These are phyloP conservation scores for Ilex aquifolium DNA, from an alignment of 257 asterid species.

Conservation along the genomic window DNA sequence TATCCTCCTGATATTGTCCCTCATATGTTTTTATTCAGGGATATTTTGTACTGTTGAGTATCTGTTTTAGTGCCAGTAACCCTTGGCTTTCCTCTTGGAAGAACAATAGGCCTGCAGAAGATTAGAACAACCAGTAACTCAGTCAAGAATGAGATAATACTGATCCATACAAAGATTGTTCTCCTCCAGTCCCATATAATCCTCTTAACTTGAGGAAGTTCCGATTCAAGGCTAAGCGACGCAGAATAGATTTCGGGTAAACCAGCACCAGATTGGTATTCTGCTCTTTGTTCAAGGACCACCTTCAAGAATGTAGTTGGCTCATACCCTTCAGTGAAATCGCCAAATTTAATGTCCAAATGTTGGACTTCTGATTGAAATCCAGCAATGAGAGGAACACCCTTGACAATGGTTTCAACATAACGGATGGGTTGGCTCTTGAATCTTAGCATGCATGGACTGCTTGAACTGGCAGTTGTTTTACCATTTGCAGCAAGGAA, in stretches of 20 bases:
- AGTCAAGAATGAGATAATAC: slow-evolving; percentile 21
- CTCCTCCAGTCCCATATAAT: slow-evolving; percentile 47
- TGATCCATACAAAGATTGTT: slow-evolving; percentile 47
- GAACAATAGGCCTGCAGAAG: slow-evolving; percentile 29
- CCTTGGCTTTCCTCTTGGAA: slow-evolving; percentile 24
- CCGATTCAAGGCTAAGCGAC: slow-evolving; percentile 31
- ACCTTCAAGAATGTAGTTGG: slow-evolving; percentile 37
- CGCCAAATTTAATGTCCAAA: slow-evolving; percentile 27
- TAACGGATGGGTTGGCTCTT: slow-evolving; percentile 39
- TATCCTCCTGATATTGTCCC: not conserved
- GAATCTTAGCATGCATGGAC: slow-evolving; percentile 49
- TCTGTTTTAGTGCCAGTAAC: slow-evolving; percentile 11
- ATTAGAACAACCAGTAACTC: slow-evolving; percentile 20
- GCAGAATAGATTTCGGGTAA: slow-evolving; percentile 54
- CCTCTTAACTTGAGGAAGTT: slow-evolving; percentile 36
- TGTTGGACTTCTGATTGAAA: slow-evolving; percentile 46
- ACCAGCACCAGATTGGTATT: slow-evolving; percentile 36
- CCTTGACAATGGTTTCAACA: slow-evolving; percentile 29
- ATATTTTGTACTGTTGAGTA: slow-evolving; percentile 14
- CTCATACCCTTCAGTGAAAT: slow-evolving; percentile 32
- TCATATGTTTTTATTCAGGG: not conserved
- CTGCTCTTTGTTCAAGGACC: slow-evolving; percentile 49
- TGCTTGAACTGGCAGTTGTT: slow-evolving; percentile 30
- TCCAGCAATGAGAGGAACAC: slow-evolving; percentile 46
- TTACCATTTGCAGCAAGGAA: slow-evolving; percentile 35